Evolutionary conservation across 2,329 filamentous ascomycete genomes (phyloP).

Genomic region (Daldinia sp.): DNA sequence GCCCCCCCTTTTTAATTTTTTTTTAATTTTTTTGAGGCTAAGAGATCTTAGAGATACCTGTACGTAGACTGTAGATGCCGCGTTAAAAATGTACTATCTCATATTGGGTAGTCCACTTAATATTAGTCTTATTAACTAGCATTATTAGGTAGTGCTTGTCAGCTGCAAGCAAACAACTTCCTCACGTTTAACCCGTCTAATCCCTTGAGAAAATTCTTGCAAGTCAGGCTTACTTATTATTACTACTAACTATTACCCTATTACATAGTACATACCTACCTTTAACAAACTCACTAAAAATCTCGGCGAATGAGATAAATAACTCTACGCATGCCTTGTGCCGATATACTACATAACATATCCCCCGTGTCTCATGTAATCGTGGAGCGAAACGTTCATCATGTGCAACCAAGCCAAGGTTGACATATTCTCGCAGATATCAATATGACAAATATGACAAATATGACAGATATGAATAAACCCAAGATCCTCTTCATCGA

Average conservation of each 20-base stretch:
- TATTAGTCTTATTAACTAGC: background rate
- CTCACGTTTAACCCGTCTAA: background rate
- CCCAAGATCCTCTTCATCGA: conserved; percentile 84
- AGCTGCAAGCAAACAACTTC: conserved; percentile 10
- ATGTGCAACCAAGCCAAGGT: conserved; percentile 23
- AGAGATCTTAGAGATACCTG: too few species aligned
- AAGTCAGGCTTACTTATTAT: conserved; percentile 5
- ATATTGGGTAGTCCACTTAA: background rate
- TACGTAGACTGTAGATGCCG: conserved; percentile 10
- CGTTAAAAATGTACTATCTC: background rate
- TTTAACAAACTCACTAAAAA: background rate
- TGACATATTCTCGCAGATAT: conserved; percentile 14
- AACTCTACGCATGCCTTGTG: conserved; percentile 12
- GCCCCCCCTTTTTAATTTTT: too few species aligned
- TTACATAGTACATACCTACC: background rate
- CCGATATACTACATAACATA: background rate
- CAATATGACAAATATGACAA: too few species aligned
- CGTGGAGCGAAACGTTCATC: conserved; percentile 2
- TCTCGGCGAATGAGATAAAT: conserved; percentile 21
- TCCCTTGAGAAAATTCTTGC: background rate
- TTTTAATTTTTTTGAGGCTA: conserved; percentile 29
- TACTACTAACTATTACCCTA: conserved; percentile 7
- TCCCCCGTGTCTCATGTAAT: too few species aligned
- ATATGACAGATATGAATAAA: too few species aligned
- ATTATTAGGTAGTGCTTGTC: background rate